A percentile compares a stretch with the other conserved stretches of the same genome.
Evolutionary conservation across 306 rosid species (phyloP).

Genomic region (Gillenia trifoliata): DNA sequence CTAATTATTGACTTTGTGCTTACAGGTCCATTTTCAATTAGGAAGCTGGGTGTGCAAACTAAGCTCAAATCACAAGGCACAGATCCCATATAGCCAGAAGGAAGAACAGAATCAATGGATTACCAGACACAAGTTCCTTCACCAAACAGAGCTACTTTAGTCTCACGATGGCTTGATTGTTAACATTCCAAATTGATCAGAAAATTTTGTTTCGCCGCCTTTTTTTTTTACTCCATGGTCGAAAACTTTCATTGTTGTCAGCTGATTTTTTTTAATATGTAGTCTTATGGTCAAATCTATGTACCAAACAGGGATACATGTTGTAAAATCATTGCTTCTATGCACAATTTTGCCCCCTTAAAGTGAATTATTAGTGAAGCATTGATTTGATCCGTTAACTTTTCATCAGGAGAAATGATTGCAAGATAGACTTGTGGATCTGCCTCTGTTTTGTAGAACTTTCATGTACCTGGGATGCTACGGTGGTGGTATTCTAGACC

Average conservation of each 20-base stretch:
- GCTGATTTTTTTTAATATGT: not conserved
- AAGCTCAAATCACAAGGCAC: not conserved
- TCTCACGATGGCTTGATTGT: not conserved
- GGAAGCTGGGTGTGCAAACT: not conserved
- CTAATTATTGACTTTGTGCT: slow-evolving; percentile 12
- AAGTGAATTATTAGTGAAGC: not conserved
- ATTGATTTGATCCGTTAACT: not conserved
- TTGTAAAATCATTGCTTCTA: not conserved
- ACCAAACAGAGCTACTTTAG: not conserved
- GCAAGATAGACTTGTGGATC: not conserved
- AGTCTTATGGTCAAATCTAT: not conserved
- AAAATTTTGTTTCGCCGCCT: not conserved
- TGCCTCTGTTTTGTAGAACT: not conserved
- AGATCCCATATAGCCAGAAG: not conserved
- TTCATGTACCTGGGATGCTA: not conserved
- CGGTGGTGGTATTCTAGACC: not conserved
- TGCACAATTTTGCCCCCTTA: not conserved
- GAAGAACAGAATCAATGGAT: not conserved
- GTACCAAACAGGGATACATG: not conserved
- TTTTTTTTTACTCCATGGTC: not conserved
- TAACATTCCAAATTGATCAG: not conserved
- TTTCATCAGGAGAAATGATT: not conserved
- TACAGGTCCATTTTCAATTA: not conserved
- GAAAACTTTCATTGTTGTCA: not conserved
- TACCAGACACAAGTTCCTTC: not conserved